phyloP scores from a whole-genome alignment of 495 filamentous ascomycete species.

The Penicillium egyptiacum region DNA sequence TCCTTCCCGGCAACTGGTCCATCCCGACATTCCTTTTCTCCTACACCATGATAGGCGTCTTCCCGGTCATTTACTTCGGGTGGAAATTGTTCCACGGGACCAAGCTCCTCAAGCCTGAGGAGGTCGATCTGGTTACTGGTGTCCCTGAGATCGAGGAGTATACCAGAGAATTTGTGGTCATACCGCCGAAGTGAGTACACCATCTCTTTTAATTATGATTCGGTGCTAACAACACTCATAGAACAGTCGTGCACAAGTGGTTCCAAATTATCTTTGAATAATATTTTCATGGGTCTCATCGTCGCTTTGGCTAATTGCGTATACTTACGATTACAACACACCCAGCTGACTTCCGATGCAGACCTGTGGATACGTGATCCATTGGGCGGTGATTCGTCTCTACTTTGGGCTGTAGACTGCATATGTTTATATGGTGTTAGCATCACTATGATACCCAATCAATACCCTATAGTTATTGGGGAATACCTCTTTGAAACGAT shows the following conservation, averaged over 20 bases:
- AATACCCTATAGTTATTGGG: neutral
- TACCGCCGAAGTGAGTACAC: slow-evolving; percentile 54
- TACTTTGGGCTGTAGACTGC: neutral
- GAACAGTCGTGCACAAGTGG: slow-evolving; percentile 30
- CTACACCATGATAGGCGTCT: slow-evolving; percentile 68
- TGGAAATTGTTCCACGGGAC: slow-evolving; percentile 73
- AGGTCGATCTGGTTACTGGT: slow-evolving; percentile 63
- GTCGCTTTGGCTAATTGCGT: slow-evolving; percentile 3
- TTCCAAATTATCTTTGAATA: slow-evolving; percentile 22
- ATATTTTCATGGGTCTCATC: neutral
- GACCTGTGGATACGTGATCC: neutral
- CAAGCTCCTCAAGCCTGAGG: slow-evolving; percentile 52
- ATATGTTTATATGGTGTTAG: neutral
- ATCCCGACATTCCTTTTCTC: slow-evolving; percentile 75
- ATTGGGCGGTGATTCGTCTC: neutral
- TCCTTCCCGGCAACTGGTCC: slow-evolving; percentile 70
- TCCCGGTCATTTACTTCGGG: slow-evolving; percentile 63
- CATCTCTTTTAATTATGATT: neutral
- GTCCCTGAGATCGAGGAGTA: slow-evolving; percentile 77
- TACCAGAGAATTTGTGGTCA: slow-evolving; percentile 59
- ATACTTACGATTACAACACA: neutral
- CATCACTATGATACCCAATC: slow-evolving; percentile 4
- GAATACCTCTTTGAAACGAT: neutral
- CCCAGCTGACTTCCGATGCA: neutral
- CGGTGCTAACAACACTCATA: slow-evolving; percentile 17